A percentile compares a stretch with the other conserved stretches of the same genome.
Conservation (phyloP, 495 filamentous ascomycete genomes). For the Podospora anserina region DNA sequence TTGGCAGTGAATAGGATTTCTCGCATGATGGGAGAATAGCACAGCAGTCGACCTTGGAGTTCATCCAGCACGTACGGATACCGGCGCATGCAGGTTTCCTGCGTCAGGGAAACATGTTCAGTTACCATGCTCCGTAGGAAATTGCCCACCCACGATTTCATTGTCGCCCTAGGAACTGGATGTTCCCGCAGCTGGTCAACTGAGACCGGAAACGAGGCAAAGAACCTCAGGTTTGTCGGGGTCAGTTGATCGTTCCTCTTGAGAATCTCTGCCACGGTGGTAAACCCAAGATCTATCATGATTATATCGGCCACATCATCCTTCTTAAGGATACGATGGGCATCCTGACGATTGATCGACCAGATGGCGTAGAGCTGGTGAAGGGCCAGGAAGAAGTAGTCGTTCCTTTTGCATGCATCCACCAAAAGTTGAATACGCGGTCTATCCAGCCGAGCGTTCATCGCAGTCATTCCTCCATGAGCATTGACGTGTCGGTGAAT, state of each 20-base stretch:
- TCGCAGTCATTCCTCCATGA: slow-evolving; percentile 15
- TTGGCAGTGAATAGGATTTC: slow-evolving; percentile 58
- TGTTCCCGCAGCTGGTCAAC: slow-evolving; percentile 27
- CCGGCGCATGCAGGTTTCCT: slow-evolving; percentile 6
- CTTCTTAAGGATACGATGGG: slow-evolving; percentile 11
- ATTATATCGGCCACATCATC: background rate
- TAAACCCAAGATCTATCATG: slow-evolving; percentile 37
- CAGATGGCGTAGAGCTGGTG: slow-evolving; percentile 67
- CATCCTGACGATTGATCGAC: slow-evolving; percentile 24
- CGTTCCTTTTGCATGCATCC: slow-evolving; percentile 54
- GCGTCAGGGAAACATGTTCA: slow-evolving; percentile 18
- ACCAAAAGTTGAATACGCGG: slow-evolving; percentile 55
- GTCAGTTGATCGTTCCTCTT: slow-evolving; percentile 40
- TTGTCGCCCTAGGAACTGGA: background rate
- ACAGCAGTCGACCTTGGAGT: slow-evolving; percentile 45
- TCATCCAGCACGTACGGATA: slow-evolving; percentile 64
- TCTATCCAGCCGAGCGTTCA: slow-evolving; percentile 36
- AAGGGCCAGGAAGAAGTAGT: slow-evolving; percentile 61
- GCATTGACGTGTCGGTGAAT: slow-evolving; percentile 26
- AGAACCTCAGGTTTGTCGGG: slow-evolving; percentile 46
- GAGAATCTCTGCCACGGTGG: slow-evolving; percentile 37
- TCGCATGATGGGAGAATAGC: slow-evolving; percentile 57
- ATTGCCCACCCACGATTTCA: slow-evolving; percentile 23
- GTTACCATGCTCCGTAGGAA: slow-evolving; percentile 37
- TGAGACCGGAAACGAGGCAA: slow-evolving; percentile 49